Evolutionary conservation across 352 stramenopile genomes (phyloP), one percentile per base, ranked within the genome.

Genomic region (Pythium brachiatum): DNA sequence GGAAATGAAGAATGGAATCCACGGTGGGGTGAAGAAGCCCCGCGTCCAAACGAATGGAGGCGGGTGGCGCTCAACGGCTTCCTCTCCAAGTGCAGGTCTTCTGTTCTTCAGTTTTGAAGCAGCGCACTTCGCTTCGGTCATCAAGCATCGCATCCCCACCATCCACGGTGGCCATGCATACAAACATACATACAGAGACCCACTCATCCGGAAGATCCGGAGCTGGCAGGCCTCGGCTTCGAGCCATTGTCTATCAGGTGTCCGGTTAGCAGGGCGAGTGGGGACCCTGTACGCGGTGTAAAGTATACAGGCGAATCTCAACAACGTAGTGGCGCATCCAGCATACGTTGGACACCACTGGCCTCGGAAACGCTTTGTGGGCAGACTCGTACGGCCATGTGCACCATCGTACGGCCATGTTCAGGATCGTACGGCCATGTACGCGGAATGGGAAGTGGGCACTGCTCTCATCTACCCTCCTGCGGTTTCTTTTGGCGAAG

Each of bases 41-140:
- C 34, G 18, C 34, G 34, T 41, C 12, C 34, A 41, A 41, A 9
- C 5, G 8, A 41, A 41, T 16, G 12, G 34, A 16, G 34, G 34
- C 34, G 12, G 34, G n/a, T 13, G 34, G 34, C 34, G 18, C 34
- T 41, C 26, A 64, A 34, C 23, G 46, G n/a, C n/a, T n/a, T n/a
- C n/a, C n/a, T n/a, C n/a, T n/a, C n/a, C n/a, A n/a, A n/a, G n/a
- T n/a, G n/a, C n/a, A n/a, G n/a, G n/a, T n/a, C n/a, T 57, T 18
- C 31, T 52, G 29, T 26, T 50, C 34, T 57, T 64, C 57, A 64
- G 57, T 58, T 64, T 52, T 64, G 50, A 64, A 54, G 51, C 5
- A n/a, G 52, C 3, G 12, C 44, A 12, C 7, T 32, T 23, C 18
- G 39, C 43, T 5, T 20, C n/a, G 34, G 38, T 34, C 21, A 29